phyloP scores from a whole-genome alignment of 164 flowering plant species.

The Stephania cephalantha region DNA sequence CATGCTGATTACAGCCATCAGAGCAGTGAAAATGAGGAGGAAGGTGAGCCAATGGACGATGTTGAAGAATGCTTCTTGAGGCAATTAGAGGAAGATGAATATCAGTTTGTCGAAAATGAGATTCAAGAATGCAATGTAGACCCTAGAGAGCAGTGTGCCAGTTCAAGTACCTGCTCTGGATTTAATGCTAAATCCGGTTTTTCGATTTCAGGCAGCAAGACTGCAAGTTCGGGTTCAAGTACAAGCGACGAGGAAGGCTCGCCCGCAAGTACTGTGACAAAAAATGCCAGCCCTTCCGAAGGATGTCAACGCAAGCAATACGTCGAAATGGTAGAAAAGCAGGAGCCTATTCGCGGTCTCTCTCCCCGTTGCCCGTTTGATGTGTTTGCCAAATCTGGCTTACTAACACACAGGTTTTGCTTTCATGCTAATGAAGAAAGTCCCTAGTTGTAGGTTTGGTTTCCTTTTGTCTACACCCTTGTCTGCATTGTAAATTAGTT shows the following conservation, averaged over 20 bases:
- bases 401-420: constrained; percentile 3
- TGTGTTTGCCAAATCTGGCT: not conserved
- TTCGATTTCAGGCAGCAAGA: constrained; percentile 42
- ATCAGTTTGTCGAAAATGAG: constrained; percentile 13
- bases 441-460: constrained; percentile 9
- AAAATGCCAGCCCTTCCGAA: constrained; percentile 11
- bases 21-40: constrained; percentile 37
- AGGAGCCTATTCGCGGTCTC: constrained; percentile 14
- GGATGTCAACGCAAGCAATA: constrained; percentile 13
- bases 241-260: constrained; percentile 43
- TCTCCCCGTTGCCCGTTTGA: constrained; percentile 14
- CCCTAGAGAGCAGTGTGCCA: constrained; percentile 12
- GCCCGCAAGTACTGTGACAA: constrained; percentile 11
- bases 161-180: too few relatives aligned
- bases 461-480: constrained; percentile 16
- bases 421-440: constrained; percentile 1
- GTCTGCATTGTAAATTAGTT: constrained; percentile 32
- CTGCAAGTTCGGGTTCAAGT: constrained; percentile 30
- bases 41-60: constrained; percentile 36
- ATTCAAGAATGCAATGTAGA: constrained; percentile 16
- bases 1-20: constrained; percentile 24
- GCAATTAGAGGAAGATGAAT: constrained; percentile 40
- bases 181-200: constrained; percentile 23
- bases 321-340: constrained; percentile 31
- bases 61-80: constrained; percentile 72